Evolutionary conservation across 139 green algal genomes (phyloP).

Genomic region (Diplosphaera chodatii): DNA sequence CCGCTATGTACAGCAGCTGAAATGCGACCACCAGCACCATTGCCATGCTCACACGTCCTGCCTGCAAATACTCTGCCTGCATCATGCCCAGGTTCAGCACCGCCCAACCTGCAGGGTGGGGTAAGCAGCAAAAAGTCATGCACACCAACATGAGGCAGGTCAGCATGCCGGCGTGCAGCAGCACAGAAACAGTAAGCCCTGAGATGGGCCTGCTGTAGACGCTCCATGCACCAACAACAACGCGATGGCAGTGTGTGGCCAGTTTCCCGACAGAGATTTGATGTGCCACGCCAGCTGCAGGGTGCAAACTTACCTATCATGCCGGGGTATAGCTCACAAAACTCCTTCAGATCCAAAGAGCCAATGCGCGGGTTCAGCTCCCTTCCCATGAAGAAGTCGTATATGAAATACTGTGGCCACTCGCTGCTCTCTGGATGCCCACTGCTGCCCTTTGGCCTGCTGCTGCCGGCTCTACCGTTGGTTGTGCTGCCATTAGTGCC

Average conservation of each 20-base stretch:
- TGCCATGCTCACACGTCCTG: constrained; percentile 43
- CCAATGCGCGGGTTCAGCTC: constrained; percentile 82
- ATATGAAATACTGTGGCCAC: constrained; percentile 29
- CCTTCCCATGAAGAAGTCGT: constrained; percentile 91
- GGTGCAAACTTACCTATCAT: constrained; percentile 45
- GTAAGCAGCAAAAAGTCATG: too few relatives aligned
- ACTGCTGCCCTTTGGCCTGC: too few relatives aligned
- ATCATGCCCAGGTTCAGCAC: constrained; percentile 57
- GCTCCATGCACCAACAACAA: too few relatives aligned
- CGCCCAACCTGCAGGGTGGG: constrained; percentile 43
- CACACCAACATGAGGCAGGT: too few relatives aligned
- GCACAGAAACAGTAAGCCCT: too few relatives aligned
- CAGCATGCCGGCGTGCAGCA: too few relatives aligned
- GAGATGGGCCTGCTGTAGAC: too few relatives aligned
- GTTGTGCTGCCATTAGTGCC: constrained; percentile 21
- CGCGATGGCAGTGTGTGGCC: too few relatives aligned
- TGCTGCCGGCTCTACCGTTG: constrained; percentile 22
- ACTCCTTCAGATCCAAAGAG: constrained; percentile 86
- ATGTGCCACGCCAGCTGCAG: too few relatives aligned
- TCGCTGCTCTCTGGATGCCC: too few relatives aligned
- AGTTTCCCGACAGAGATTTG: too few relatives aligned
- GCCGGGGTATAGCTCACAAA: constrained; percentile 87
- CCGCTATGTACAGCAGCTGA: constrained; percentile 63
- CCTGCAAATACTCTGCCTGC: constrained; percentile 53
- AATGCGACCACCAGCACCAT: constrained; percentile 84